A percentile compares a stretch with the other conserved stretches of the same genome.
phyloP scores from a whole-genome alignment of 1,284 basidiomycete species.

The Apiotrichum veenhuisii region DNA sequence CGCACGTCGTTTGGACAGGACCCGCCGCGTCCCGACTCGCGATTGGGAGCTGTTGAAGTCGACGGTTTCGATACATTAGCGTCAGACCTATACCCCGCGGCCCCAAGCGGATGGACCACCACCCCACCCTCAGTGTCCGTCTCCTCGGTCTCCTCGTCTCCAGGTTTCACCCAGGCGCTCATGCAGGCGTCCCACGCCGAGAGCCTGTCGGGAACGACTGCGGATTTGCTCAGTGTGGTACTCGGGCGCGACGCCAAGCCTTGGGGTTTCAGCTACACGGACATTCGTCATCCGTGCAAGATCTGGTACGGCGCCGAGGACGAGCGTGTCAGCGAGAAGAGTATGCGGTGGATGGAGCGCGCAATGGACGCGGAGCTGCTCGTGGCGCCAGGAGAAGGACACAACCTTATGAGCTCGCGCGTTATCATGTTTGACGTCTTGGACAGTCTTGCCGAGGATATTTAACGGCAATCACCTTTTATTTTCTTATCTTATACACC shows the following conservation, averaged over 20 bases:
- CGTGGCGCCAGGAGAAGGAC: slow-evolving; percentile 81
- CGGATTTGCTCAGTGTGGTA: slow-evolving; percentile 78
- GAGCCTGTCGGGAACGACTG: slow-evolving; percentile 81
- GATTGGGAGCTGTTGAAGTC: slow-evolving; percentile 1
- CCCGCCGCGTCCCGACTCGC: slow-evolving; percentile 1
- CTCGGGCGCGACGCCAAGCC: slow-evolving; percentile 67
- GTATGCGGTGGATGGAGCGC: slow-evolving; percentile 83
- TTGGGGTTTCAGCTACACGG: slow-evolving; percentile 53
- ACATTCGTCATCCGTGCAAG: slow-evolving; percentile 72
- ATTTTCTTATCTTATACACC: too few relatives aligned
- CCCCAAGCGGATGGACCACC: not conserved
- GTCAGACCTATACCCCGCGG: slow-evolving; percentile 2
- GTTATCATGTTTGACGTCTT: slow-evolving; percentile 82
- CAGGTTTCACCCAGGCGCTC: slow-evolving; percentile 60
- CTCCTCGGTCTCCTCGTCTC: slow-evolving; percentile 15
- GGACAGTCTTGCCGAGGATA: slow-evolving; percentile 55
- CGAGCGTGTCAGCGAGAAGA: slow-evolving; percentile 84
- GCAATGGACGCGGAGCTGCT: slow-evolving; percentile 76
- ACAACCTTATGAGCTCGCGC: slow-evolving; percentile 86
- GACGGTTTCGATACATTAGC: slow-evolving; percentile 10
- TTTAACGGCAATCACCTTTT: not conserved
- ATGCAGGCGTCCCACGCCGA: slow-evolving; percentile 93
- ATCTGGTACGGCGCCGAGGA: slow-evolving; percentile 94
- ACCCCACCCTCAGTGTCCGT: not conserved
- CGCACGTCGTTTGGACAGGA: slow-evolving; percentile 7